Evolutionary conservation across 1,284 basidiomycete genomes (phyloP).

Genomic region (Lentinus polychrous): DNA sequence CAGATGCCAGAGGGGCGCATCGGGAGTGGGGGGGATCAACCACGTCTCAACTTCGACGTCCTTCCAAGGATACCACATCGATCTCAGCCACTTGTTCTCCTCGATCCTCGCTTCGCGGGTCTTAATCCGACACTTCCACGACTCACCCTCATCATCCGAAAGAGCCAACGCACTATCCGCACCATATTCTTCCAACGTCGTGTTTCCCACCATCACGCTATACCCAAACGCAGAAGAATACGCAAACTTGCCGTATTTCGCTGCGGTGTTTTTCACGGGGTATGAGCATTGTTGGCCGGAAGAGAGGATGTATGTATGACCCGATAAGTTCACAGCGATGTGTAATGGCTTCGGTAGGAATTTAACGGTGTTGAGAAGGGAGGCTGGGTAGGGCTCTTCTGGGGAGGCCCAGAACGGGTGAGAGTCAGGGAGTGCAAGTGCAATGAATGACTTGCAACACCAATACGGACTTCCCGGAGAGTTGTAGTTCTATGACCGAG

Average conservation of each 20-base stretch:
- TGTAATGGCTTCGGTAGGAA: conserved; percentile 58
- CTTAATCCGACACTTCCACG: conserved; percentile 61
- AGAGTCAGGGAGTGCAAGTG: conserved; percentile 53
- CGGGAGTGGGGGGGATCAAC: conserved; percentile 56
- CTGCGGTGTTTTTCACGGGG: conserved; percentile 68
- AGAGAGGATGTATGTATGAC: conserved; percentile 66
- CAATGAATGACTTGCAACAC: conserved; percentile 74
- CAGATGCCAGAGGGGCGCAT: conserved; percentile 60
- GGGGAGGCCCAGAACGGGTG: conserved; percentile 68
- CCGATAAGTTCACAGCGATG: conserved; percentile 55
- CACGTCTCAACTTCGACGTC: conserved; percentile 72
- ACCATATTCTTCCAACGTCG: conserved; percentile 65
- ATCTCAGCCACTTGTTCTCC: conserved; percentile 47
- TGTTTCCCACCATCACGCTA: conserved; percentile 61
- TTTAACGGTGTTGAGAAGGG: conserved; percentile 38
- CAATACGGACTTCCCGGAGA: conserved; percentile 79
- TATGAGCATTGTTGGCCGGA: conserved; percentile 78
- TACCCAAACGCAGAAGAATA: conserved; percentile 75
- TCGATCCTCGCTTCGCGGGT: conserved; percentile 61
- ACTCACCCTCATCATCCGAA: conserved; percentile 61
- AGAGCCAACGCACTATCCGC: conserved; percentile 66
- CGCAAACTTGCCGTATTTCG: conserved; percentile 73
- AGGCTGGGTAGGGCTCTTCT: conserved; percentile 55
- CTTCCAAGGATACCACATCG: conserved; percentile 69
- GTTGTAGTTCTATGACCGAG: conserved; percentile 51